Conservation (phyloP, 257 asterid genomes). For the Nicotiana noctiflora region DNA sequence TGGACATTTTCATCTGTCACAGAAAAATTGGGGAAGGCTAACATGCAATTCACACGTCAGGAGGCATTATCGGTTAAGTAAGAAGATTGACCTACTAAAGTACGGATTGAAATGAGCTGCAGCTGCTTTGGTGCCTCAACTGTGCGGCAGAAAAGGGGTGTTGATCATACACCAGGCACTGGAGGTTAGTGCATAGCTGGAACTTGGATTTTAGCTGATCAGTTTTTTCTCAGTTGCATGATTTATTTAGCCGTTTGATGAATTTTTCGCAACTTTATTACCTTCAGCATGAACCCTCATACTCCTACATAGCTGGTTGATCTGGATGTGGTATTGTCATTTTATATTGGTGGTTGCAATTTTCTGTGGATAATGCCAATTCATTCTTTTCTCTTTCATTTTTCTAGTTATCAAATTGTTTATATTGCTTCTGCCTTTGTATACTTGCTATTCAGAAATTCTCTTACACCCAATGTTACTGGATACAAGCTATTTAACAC, state of each 20-base stretch:
- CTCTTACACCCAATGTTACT: neutral
- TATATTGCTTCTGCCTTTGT: neutral
- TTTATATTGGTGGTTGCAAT: neutral
- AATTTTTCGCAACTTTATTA: neutral
- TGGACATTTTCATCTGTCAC: neutral
- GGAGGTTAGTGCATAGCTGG: slow-evolving; percentile 40
- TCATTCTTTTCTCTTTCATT: neutral
- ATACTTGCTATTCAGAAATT: neutral
- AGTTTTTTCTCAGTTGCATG: neutral
- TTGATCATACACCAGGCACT: slow-evolving; percentile 26
- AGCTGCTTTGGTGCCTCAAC: slow-evolving; percentile 50
- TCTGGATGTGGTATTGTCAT: neutral
- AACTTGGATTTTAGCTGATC: neutral
- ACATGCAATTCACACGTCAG: neutral
- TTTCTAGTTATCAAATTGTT: neutral
- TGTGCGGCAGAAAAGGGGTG: slow-evolving; percentile 23
- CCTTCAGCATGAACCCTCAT: neutral
- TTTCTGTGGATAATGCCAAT: neutral
- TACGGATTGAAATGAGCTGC: slow-evolving; percentile 51
- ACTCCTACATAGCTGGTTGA: neutral
- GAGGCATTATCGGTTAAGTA: slow-evolving; percentile 1
- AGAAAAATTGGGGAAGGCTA: neutral
- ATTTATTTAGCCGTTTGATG: neutral
- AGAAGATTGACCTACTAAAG: neutral
- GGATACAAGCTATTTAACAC: neutral